These are phyloP conservation scores for Talaromyces atroroseus DNA, from an alignment of 2,329 filamentous ascomycete genomes.

Conservation along the genomic window DNA sequence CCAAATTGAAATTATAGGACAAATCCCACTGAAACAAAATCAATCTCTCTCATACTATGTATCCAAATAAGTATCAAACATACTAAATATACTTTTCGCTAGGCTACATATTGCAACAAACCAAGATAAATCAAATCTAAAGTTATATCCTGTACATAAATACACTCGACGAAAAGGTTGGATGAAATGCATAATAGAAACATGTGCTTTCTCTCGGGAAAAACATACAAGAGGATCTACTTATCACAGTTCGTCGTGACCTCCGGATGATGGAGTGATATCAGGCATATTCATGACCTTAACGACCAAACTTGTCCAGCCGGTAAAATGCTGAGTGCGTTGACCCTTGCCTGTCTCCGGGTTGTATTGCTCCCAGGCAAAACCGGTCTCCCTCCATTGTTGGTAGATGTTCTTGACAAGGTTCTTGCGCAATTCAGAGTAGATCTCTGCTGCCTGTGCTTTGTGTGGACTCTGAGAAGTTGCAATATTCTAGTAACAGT, in stretches of 20 bases:
- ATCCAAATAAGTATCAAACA: background rate
- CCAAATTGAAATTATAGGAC: background rate
- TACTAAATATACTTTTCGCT: conserved; percentile 2
- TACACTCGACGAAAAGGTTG: background rate
- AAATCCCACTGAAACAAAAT: no score
- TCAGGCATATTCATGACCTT: conserved; percentile 97
- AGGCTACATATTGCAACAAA: background rate
- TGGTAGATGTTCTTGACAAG: conserved; percentile 83
- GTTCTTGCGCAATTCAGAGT: conserved; percentile 71
- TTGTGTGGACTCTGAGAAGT: conserved; percentile 61
- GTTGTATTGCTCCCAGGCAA: conserved; percentile 98
- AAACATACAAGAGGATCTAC: background rate
- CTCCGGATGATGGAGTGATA: conserved; percentile 32
- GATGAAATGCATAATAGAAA: background rate
- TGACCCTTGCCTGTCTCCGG: conserved; percentile 90
- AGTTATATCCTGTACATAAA: background rate
- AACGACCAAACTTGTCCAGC: conserved; percentile 97
- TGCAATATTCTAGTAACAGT: conserved; percentile 54
- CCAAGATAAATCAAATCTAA: background rate
- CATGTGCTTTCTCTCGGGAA: background rate
- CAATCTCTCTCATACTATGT: background rate
- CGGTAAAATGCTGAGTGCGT: conserved; percentile 94
- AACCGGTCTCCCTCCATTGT: conserved; percentile 84
- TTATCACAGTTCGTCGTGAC: conserved; percentile 47
- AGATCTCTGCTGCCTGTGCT: conserved; percentile 64